These are phyloP conservation scores for Rhizoclosmatium sp. DNA, from an alignment of 192 early-diverging fungal species.

Conservation along the genomic window DNA sequence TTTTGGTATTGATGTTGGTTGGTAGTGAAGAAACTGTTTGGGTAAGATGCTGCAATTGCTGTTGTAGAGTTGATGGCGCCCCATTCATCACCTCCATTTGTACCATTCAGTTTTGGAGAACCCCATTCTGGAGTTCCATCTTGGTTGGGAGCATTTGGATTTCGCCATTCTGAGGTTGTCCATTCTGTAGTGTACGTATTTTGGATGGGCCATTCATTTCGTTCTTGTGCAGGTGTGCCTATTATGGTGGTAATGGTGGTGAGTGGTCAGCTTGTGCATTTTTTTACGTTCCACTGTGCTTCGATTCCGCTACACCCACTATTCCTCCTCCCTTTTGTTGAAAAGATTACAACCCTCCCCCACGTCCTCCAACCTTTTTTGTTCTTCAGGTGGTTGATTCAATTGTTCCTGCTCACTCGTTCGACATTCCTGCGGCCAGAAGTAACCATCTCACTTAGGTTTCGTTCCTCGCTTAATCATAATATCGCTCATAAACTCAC, in stretches of 20 bases:
- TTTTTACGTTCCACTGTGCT: too few relatives aligned
- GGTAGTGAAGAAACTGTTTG: background rate
- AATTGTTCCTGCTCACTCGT: too few relatives aligned
- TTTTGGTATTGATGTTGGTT: background rate
- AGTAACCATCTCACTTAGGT: background rate
- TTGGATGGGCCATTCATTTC: background rate
- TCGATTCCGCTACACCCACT: too few relatives aligned
- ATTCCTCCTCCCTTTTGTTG: too few relatives aligned
- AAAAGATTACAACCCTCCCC: too few relatives aligned
- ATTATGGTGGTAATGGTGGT: too few relatives aligned
- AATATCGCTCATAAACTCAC: background rate
- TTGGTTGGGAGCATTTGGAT: background rate
- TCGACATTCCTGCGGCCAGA: background rate
- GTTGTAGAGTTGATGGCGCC: constrained; percentile 3
- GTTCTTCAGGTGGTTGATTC: too few relatives aligned
- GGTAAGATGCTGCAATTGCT: background rate
- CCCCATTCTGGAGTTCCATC: constrained; percentile 1
- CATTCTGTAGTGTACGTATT: background rate
- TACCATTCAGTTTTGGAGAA: background rate
- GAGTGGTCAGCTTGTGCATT: too few relatives aligned
- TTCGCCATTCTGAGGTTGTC: constrained; percentile 3
- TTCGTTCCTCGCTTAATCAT: background rate
- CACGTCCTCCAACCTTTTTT: too few relatives aligned
- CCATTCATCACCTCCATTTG: background rate
- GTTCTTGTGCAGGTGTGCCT: background rate